Evolutionary conservation across 306 rosid genomes (phyloP).

Genomic region (Erythrophleum fordii): DNA sequence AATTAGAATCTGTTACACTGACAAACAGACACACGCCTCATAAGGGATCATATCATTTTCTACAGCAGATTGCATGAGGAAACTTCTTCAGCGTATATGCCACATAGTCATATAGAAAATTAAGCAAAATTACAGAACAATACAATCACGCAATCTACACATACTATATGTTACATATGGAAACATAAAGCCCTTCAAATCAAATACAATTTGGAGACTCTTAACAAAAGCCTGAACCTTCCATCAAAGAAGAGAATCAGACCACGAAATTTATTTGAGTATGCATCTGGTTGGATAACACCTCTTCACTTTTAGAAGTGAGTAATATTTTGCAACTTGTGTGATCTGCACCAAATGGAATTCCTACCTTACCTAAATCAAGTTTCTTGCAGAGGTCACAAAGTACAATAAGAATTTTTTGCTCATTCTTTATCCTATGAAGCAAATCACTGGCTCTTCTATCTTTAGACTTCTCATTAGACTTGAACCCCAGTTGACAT

Average conservation of each 20-base stretch:
- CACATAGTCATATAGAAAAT: too few relatives aligned
- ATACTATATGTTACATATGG: too few relatives aligned
- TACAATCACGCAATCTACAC: too few relatives aligned
- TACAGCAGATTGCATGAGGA: too few relatives aligned
- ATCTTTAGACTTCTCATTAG: neutral
- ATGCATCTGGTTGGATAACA: neutral
- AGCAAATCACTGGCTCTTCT: neutral
- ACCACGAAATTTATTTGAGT: neutral
- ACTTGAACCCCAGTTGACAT: neutral
- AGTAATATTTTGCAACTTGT: neutral
- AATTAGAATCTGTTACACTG: too few relatives aligned
- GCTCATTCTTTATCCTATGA: neutral
- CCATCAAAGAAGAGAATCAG: neutral
- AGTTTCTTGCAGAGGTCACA: neutral
- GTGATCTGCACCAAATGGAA: neutral
- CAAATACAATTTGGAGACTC: too few relatives aligned
- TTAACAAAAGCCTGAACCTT: too few relatives aligned
- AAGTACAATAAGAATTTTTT: neutral
- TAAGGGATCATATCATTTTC: too few relatives aligned
- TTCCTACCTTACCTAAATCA: neutral
- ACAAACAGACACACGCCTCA: too few relatives aligned
- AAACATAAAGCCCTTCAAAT: too few relatives aligned
- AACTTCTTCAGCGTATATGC: too few relatives aligned
- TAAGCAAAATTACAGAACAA: too few relatives aligned
- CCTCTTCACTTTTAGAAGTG: neutral